phyloP scores from a whole-genome alignment of 495 filamentous ascomycete genomes.

The Podospora conica region DNA sequence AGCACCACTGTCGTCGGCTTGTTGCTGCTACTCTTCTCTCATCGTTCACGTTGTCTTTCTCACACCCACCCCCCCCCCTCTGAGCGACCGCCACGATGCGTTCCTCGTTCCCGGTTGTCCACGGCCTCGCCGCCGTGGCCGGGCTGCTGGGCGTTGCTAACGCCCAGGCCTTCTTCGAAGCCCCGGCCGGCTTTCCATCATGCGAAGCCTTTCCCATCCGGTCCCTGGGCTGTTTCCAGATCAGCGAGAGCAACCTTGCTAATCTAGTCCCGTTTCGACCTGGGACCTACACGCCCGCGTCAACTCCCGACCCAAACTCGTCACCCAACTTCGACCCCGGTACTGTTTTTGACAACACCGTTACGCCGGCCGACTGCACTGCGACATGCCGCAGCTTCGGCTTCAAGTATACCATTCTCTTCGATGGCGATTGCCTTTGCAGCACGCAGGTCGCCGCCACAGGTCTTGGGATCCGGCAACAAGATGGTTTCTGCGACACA shows the following conservation, averaged over 20 bases:
- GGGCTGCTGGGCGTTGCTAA: conserved; percentile 19
- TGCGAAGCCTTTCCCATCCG: conserved; percentile 20
- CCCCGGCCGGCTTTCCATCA: neutral
- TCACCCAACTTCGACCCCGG: conserved; percentile 19
- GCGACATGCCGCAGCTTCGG: conserved; percentile 23
- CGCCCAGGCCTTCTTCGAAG: conserved; percentile 20
- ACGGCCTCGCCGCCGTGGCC: conserved; percentile 23
- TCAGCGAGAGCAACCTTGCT: neutral
- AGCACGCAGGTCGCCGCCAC: conserved; percentile 16
- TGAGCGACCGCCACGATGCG: conserved; percentile 20
- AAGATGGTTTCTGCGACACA: too few relatives aligned
- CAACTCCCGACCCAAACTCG: conserved; percentile 8
- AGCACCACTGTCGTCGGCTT: neutral
- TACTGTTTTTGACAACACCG: conserved; percentile 19
- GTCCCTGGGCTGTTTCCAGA: conserved; percentile 19
- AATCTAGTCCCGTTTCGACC: neutral
- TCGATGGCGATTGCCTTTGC: conserved; percentile 20
- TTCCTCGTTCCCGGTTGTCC: conserved; percentile 13
- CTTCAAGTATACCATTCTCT: conserved; percentile 22
- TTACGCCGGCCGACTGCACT: conserved; percentile 22
- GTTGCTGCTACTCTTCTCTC: neutral
- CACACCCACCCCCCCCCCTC: neutral
- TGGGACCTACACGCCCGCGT: neutral
- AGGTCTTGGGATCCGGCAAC: too few relatives aligned
- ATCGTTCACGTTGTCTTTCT: neutral